phyloP scores from a whole-genome alignment of 208 protist species.

The Leishmania amazonensis region DNA sequence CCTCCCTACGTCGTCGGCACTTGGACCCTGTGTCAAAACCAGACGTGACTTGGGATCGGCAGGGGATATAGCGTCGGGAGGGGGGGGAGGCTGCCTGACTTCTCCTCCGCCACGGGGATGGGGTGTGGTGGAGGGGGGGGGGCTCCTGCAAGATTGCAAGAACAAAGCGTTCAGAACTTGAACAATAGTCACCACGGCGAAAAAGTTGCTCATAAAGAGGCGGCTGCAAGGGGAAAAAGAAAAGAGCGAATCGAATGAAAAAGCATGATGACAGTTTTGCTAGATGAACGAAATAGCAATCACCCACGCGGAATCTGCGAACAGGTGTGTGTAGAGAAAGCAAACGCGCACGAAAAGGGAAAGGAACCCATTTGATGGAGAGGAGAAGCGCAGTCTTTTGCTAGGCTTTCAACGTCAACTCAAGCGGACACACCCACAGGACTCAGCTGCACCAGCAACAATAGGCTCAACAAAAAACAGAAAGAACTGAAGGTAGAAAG shows the following conservation, averaged over 20 bases:
- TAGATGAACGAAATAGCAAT: not conserved
- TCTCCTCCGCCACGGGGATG: not conserved
- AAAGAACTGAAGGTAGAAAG: not conserved
- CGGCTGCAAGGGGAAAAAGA: slow-evolving; percentile 2
- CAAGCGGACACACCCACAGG: not conserved
- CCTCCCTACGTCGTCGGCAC: not conserved
- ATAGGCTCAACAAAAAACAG: not conserved
- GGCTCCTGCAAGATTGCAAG: too few species aligned
- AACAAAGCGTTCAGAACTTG: not conserved
- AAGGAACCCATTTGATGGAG: not conserved
- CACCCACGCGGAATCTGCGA: not conserved
- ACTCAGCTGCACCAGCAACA: not conserved
- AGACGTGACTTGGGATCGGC: not conserved
- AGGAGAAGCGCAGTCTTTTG: not conserved
- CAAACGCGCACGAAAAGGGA: not conserved
- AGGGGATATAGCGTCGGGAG: not conserved
- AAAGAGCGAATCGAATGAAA: not conserved
- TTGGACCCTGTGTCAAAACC: not conserved
- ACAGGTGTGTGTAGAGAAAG: not conserved
- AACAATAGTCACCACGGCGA: not conserved
- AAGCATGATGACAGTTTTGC: not conserved
- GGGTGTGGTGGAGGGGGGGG: too few species aligned
- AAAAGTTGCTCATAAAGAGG: not conserved
- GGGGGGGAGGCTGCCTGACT: not conserved
- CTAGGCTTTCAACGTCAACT: not conserved